Conservation (phyloP, 1,139 yeast genomes). For the Scheffersomyces lignicola region DNA sequence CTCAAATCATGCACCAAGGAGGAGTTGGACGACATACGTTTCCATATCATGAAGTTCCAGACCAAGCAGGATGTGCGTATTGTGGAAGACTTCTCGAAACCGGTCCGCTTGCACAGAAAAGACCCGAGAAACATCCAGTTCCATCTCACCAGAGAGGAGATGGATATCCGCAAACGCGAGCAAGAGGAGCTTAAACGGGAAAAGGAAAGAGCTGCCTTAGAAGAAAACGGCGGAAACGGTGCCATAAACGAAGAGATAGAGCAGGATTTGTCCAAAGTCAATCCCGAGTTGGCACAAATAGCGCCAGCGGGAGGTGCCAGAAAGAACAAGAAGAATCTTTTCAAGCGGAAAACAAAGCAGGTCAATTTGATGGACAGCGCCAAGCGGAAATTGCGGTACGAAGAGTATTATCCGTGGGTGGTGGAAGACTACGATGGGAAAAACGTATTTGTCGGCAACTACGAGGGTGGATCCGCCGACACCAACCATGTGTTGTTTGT, state of each 20-base stretch:
- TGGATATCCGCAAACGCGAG: constrained; percentile 58
- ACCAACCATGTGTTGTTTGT: constrained; percentile 78
- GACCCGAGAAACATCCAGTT: constrained; percentile 90
- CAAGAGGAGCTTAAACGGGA: constrained; percentile 31
- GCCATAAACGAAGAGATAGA: constrained; percentile 23
- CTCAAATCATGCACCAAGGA: constrained; percentile 72
- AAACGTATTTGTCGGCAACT: constrained; percentile 93
- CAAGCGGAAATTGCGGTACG: constrained; percentile 82
- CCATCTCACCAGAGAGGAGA: constrained; percentile 66
- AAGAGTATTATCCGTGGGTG: constrained; percentile 97
- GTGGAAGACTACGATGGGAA: constrained; percentile 93
- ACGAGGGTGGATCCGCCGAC: constrained; percentile 92
- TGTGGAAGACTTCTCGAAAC: constrained; percentile 66
- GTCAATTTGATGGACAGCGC: constrained; percentile 76
- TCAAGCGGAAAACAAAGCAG: constrained; percentile 84
- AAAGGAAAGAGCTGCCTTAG: constrained; percentile 24
- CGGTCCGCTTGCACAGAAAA: constrained; percentile 85
- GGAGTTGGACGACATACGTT: constrained; percentile 72
- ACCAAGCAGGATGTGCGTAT: constrained; percentile 73
- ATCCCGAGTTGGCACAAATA: constrained; percentile 59
- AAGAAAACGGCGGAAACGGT: constrained; percentile 19
- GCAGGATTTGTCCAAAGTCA: constrained; percentile 19
- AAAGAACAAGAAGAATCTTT: constrained; percentile 57
- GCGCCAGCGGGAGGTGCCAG: constrained; percentile 96
- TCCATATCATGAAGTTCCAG: constrained; percentile 82